Evolutionary conservation across 106 monocot species (phyloP).

Genomic region (Apostasia shenzhenica): DNA sequence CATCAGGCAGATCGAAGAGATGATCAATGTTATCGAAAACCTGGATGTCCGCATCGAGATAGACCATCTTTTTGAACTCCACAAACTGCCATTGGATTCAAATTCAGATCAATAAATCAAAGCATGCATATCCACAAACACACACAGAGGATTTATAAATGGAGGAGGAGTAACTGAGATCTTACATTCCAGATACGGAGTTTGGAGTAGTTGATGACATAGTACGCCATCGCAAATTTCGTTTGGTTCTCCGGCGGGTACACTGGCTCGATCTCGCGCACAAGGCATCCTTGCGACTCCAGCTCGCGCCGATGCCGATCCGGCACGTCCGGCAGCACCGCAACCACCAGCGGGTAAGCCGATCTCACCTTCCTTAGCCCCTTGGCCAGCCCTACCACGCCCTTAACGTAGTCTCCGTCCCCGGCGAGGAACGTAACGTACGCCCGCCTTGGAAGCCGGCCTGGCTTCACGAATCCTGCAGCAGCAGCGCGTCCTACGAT

Average conservation of each 20-base stretch:
- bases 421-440: constrained; percentile 79
- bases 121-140: neutral
- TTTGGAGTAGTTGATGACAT: constrained; percentile 91
- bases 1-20: constrained; percentile 52
- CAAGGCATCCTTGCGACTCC: constrained; percentile 56
- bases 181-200: constrained; percentile 71
- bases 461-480: neutral
- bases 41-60: constrained; percentile 86
- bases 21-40: constrained; percentile 76
- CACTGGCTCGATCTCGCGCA: constrained; percentile 64
- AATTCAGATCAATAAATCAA: neutral
- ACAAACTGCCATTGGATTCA: constrained; percentile 34
- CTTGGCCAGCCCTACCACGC: constrained; percentile 71
- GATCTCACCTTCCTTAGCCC: constrained; percentile 61
- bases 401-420: constrained; percentile 77
- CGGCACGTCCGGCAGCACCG: constrained; percentile 73
- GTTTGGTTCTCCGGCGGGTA: constrained; percentile 74
- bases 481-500: neutral
- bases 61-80: constrained; percentile 74
- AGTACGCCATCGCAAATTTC: constrained; percentile 80
- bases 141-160: neutral
- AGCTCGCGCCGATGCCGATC: constrained; percentile 51
- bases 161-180: neutral
- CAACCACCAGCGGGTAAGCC: constrained; percentile 63
- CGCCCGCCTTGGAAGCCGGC: constrained; percentile 6